Evolutionary conservation across 2,329 filamentous ascomycete species (phyloP), one percentile per base, ranked within the genome.

Genomic region (Dryadomyces quercus-mongolicae): DNA sequence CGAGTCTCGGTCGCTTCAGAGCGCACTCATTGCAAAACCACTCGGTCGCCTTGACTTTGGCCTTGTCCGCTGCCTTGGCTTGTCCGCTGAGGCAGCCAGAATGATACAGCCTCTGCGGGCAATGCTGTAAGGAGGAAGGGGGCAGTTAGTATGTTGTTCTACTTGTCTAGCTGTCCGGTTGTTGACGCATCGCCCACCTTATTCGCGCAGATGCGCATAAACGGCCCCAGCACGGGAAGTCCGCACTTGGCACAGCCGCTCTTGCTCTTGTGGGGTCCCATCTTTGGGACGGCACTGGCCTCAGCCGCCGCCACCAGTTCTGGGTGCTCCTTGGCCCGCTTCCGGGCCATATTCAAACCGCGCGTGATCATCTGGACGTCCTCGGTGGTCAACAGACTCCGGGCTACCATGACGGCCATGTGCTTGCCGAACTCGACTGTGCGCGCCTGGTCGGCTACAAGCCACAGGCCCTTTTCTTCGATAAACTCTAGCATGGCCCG

Each of bases 351-450:
- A 16, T 54, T 45, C 9, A 60, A 15, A 5, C 51, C 40, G 15
- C 70, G 65, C 22, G 74, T 70, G 52, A 81, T 68, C 9, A 71
- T 61, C 36, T 60, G 57, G 18, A 80, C 65, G 21, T 67, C 71
- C 3, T 67, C 59, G 48, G 77, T 74, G 5, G 70, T 65, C 25
- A 82, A 62, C 5, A 73, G 67, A 53, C 74, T 68, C 45, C 75
- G 68, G 2, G 74, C 73, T 43, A 79, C 67, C 50, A 82, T 67
- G 51, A 77, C 72, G 43, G 70, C 71, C 16, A 74, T 61, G 59
- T 81, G 78, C 60, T 79, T 79, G 48, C 74, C 72, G 57, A 80
- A 80, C 61, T 82, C 78, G 5, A 70, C 66, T 63, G 75, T 71
- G 16, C 77, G 74, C 49, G 71, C 67, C 22, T 70, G 68, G 12